Evolutionary conservation across 306 rosid genomes (phyloP).

Genomic region (Boehmeria nivea): DNA sequence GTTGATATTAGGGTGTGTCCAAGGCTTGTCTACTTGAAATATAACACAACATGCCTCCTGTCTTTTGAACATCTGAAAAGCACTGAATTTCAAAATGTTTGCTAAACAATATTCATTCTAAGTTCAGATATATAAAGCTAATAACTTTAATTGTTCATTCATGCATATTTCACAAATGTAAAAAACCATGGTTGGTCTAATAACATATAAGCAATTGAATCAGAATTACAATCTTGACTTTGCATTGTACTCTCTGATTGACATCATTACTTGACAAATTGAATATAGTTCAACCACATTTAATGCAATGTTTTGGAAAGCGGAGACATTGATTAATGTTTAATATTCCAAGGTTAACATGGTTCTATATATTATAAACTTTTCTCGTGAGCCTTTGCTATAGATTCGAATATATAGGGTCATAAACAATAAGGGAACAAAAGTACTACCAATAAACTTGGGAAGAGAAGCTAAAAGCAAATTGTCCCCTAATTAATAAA

Average conservation of each 20-base stretch:
- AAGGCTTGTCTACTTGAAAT: conserved; percentile 2
- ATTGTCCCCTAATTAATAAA: neutral
- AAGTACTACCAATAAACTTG: no score
- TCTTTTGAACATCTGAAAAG: conserved; percentile 14
- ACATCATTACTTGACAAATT: conserved; percentile 13
- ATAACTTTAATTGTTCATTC: conserved; percentile 7
- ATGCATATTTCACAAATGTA: neutral
- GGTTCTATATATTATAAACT: neutral
- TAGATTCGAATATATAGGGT: neutral
- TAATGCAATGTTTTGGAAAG: conserved; percentile 16
- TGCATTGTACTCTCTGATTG: neutral
- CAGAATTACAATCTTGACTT: neutral
- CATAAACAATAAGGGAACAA: neutral
- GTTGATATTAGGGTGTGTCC: neutral
- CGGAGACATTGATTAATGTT: conserved; percentile 15
- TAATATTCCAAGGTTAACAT: conserved; percentile 4
- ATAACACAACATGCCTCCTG: neutral
- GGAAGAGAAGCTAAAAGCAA: neutral
- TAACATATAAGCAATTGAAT: neutral
- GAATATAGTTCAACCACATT: conserved; percentile 27
- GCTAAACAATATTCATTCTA: neutral
- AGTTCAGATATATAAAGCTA: neutral
- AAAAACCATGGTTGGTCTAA: neutral
- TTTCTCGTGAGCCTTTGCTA: neutral
- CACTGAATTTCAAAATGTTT: conserved; percentile 12